Base-by-base conservation (phyloP, 75 land plant species). In the Isoetes taiwanensis region DNA sequence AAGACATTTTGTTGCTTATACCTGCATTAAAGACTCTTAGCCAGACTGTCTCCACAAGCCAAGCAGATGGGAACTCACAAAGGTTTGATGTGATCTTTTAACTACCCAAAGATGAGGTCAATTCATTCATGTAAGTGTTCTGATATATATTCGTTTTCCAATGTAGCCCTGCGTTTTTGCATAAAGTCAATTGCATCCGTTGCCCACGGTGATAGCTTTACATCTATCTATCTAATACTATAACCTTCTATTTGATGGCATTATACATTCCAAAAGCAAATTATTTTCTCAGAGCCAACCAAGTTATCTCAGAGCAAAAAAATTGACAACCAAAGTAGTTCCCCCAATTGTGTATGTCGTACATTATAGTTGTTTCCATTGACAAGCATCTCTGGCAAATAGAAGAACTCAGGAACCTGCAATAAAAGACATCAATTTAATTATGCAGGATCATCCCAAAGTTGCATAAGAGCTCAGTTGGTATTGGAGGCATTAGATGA, bases 61-160 rank as follows among this genome's bases (percentile, higher is more conserved):
- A 46, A 8, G 19, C 4, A 19, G 25, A 46, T 3, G 16, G 8
- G 19, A n/a, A n/a, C n/a, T n/a, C n/a, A n/a, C n/a, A n/a, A n/a
- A n/a, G n/a, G n/a, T n/a, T n/a, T n/a, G n/a, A n/a, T n/a, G n/a
- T n/a, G n/a, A n/a, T n/a, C n/a, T n/a, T n/a, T n/a, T n/a, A n/a
- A n/a, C n/a, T 46, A 46, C 50, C 50, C 50, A n/a, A 46, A 46
- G 25, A 46, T 46, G 4, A 46, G 50, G 19, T 46, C 50, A n/a
- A 46, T 46, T 23, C 50, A 46, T 16, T 46, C 50, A n/a, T 46
- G 50, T 3, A 46, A 23, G 16, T 46, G 50, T 19, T 16, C 50
- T 6, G 50, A 46, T 23, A 46, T 23, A 19, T 46, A 46, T n/a
- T 46, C 50, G 19, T 23, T 46, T 46, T 46, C 50, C 5, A 46